These are phyloP conservation scores for Diaporthe caulivora DNA, from an alignment of 2,329 filamentous ascomycete genomes.

Conservation along the genomic window DNA sequence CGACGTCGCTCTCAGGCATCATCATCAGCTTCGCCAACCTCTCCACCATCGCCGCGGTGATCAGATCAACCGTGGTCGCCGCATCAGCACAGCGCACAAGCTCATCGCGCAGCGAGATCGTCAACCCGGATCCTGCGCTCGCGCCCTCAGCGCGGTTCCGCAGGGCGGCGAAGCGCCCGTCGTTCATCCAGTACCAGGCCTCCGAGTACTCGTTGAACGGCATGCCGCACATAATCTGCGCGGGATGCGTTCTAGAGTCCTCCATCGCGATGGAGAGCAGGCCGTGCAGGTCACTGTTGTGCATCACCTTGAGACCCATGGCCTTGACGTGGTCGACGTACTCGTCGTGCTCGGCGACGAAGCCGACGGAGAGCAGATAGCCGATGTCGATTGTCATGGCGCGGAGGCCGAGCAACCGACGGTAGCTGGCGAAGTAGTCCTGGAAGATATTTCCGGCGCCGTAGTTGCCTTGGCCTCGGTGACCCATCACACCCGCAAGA, in stretches of 20 bases:
- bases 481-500: not conserved
- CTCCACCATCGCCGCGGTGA: constrained; percentile 40
- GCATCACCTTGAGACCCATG: constrained; percentile 23
- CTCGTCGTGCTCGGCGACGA: constrained; percentile 11
- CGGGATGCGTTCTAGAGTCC: not conserved
- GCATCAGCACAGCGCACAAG: constrained; percentile 18
- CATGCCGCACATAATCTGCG: constrained; percentile 33
- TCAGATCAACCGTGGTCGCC: constrained; percentile 34
- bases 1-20: constrained; percentile 43
- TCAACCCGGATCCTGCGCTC: not conserved
- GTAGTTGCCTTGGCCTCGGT: constrained; percentile 23
- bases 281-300: constrained; percentile 23
- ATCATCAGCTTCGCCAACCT: constrained; percentile 45
- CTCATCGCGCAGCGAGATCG: constrained; percentile 23
- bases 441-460: constrained; percentile 51
- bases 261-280: not conserved
- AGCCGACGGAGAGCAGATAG: constrained; percentile 45
- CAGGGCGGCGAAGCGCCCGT: constrained; percentile 26
- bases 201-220: constrained; percentile 18
- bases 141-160: constrained; percentile 15
- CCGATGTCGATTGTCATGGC: constrained; percentile 45
- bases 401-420: constrained; percentile 40
- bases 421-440: constrained; percentile 46
- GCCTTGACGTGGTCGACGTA: constrained; percentile 19
- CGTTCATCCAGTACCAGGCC: constrained; percentile 22